phyloP scores from a whole-genome alignment of 2,329 filamentous ascomycete species.

The Talaromyces sp. region DNA sequence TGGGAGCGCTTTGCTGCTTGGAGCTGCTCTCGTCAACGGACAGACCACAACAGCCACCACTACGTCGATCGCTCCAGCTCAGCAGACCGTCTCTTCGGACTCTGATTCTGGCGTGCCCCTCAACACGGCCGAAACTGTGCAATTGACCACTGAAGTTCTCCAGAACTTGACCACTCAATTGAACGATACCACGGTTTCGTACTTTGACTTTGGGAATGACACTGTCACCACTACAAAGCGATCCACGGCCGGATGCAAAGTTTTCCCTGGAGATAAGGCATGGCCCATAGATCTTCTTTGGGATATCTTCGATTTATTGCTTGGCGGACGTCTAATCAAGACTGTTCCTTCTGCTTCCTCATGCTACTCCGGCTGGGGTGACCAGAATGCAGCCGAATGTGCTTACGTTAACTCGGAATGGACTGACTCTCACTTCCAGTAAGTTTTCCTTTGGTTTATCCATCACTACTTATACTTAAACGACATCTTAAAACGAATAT shows the following conservation, averaged over 20 bases:
- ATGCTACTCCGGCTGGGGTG: conserved; percentile 44
- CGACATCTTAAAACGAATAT: background rate
- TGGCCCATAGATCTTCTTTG: conserved; percentile 50
- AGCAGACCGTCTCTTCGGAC: conserved; percentile 15
- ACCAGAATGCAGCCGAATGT: conserved; percentile 14
- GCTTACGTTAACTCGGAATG: background rate
- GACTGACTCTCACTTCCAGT: conserved; percentile 10
- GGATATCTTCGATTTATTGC: conserved; percentile 48
- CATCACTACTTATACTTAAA: background rate
- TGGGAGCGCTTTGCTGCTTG: conserved; percentile 17
- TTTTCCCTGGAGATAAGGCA: conserved; percentile 47
- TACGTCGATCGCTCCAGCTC: conserved; percentile 19
- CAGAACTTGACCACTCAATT: conserved; percentile 14
- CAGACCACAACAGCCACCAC: conserved; percentile 1
- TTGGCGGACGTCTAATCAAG: conserved; percentile 48
- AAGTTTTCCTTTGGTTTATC: background rate
- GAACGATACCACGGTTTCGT: conserved; percentile 18
- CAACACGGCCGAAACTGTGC: conserved; percentile 27
- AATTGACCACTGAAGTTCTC: conserved; percentile 27
- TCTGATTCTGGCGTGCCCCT: conserved; percentile 23
- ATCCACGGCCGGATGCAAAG: conserved; percentile 24
- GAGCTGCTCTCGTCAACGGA: conserved; percentile 20
- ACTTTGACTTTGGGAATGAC: conserved; percentile 26
- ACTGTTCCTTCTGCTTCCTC: conserved; percentile 50
- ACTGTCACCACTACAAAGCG: conserved; percentile 1